These are phyloP conservation scores for Pistacia vera DNA, from an alignment of 345 rosid genomes.

Conservation along the genomic window DNA sequence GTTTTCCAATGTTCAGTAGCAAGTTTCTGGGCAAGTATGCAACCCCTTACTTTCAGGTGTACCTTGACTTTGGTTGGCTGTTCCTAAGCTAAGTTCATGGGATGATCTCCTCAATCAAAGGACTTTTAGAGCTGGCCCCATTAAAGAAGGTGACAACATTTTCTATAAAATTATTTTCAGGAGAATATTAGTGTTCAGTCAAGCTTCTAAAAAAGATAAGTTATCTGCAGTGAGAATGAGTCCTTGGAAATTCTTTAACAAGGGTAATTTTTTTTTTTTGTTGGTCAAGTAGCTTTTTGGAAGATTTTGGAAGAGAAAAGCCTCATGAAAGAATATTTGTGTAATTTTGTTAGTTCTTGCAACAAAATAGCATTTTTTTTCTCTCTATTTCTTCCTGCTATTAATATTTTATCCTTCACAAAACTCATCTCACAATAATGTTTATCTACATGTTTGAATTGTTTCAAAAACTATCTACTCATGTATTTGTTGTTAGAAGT, in stretches of 20 bases:
- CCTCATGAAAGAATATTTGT: too few relatives aligned
- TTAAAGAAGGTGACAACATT: conserved; percentile 64
- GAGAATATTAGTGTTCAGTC: background rate
- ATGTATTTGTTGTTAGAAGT: background rate
- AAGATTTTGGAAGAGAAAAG: background rate
- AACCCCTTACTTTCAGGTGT: conserved; percentile 53
- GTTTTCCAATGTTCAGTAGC: background rate
- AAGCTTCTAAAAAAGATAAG: conserved; percentile 10
- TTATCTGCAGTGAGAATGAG: background rate
- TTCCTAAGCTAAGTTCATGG: conserved; percentile 95
- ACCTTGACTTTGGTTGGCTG: conserved; percentile 90
- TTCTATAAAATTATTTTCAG: background rate
- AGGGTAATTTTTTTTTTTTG: background rate
- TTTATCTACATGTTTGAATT: background rate
- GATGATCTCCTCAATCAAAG: conserved; percentile 86
- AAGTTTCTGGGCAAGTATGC: conserved; percentile 13
- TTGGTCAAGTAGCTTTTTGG: background rate
- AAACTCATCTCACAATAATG: background rate
- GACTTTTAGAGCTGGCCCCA: conserved; percentile 88
- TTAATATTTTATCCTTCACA: background rate
- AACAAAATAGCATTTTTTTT: background rate
- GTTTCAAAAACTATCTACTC: background rate
- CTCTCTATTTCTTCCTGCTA: background rate
- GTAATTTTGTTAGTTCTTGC: too few relatives aligned
- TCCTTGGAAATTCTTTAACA: background rate